Evolutionary conservation across 805 yeast species (phyloP).

Genomic region (Cyberlindnera misumaiensis): DNA sequence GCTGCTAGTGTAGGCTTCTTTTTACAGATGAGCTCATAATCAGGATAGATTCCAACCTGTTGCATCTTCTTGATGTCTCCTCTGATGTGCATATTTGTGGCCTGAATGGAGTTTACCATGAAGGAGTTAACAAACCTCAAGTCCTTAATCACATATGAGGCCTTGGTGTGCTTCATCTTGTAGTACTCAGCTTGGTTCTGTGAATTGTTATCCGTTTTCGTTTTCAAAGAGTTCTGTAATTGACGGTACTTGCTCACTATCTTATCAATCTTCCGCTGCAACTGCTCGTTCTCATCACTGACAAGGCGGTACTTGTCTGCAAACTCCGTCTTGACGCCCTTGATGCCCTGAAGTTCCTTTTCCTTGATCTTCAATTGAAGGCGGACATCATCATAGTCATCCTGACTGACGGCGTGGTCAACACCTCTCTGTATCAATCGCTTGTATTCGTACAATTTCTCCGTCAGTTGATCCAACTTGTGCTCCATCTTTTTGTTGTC

Average conservation of each 20-base stretch:
- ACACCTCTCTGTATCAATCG: slow-evolving; percentile 14
- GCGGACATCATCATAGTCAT: slow-evolving; percentile 12
- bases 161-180: slow-evolving; percentile 41
- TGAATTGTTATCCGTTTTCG: slow-evolving; percentile 15
- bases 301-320: slow-evolving; percentile 21
- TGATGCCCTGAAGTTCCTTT: slow-evolving; percentile 22
- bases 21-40: slow-evolving; percentile 19
- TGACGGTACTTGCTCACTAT: slow-evolving; percentile 21
- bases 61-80: slow-evolving; percentile 23
- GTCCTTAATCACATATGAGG: slow-evolving; percentile 29
- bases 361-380: slow-evolving; percentile 12
- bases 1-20: slow-evolving; percentile 22
- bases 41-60: slow-evolving; percentile 22
- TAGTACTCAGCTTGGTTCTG: slow-evolving; percentile 39
- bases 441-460: slow-evolving; percentile 27
- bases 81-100: slow-evolving; percentile 19
- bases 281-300: slow-evolving; percentile 20
- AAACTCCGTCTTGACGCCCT: slow-evolving; percentile 28
- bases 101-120: slow-evolving; percentile 24
- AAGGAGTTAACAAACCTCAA: slow-evolving; percentile 29
- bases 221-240: slow-evolving; percentile 23
- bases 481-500: slow-evolving; percentile 29
- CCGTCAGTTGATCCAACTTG: slow-evolving; percentile 23
- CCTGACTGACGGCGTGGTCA: slow-evolving; percentile 6
- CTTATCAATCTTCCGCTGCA: slow-evolving; percentile 28